Conservation (phyloP, 768 basidiomycete species). For the Tricholoma furcatifolium region DNA sequence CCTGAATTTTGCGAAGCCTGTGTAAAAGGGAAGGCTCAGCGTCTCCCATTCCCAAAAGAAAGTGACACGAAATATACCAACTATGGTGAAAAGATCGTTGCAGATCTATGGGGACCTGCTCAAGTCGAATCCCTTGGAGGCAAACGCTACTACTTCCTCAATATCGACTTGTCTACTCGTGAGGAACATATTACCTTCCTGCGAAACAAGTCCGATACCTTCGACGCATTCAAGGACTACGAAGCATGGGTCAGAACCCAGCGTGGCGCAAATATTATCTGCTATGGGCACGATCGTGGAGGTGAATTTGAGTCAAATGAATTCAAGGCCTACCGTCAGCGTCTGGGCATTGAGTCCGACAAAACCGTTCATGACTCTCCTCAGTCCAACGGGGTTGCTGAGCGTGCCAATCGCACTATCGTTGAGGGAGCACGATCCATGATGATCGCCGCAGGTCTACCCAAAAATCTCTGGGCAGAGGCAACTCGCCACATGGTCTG, state of each 20-base stretch:
- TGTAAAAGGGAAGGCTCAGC: constrained; percentile 21
- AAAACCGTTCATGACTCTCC: too few relatives aligned
- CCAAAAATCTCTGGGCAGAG: too few relatives aligned
- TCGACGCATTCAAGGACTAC: too few relatives aligned
- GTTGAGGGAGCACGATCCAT: too few relatives aligned
- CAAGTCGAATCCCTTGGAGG: constrained; percentile 17
- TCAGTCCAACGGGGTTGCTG: neutral
- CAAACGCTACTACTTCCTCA: constrained; percentile 13
- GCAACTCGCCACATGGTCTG: too few relatives aligned
- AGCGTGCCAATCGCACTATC: constrained; percentile 1
- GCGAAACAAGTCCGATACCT: constrained; percentile 14
- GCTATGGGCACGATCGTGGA: too few relatives aligned
- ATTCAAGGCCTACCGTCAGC: too few relatives aligned
- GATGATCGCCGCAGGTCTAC: too few relatives aligned
- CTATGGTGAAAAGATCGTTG: constrained; percentile 21
- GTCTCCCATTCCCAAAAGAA: constrained; percentile 19
- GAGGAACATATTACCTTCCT: constrained; percentile 17
- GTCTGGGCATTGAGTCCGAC: too few relatives aligned
- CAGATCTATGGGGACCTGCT: constrained; percentile 27
- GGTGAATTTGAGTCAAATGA: too few relatives aligned
- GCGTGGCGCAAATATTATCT: constrained; percentile 10
- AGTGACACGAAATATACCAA: constrained; percentile 11
- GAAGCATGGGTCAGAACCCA: constrained; percentile 23
- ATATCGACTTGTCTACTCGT: constrained; percentile 15
- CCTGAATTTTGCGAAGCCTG: too few relatives aligned